Evolutionary conservation across 345 rosid genomes (phyloP).

Genomic region (Hibiscus syriacus): DNA sequence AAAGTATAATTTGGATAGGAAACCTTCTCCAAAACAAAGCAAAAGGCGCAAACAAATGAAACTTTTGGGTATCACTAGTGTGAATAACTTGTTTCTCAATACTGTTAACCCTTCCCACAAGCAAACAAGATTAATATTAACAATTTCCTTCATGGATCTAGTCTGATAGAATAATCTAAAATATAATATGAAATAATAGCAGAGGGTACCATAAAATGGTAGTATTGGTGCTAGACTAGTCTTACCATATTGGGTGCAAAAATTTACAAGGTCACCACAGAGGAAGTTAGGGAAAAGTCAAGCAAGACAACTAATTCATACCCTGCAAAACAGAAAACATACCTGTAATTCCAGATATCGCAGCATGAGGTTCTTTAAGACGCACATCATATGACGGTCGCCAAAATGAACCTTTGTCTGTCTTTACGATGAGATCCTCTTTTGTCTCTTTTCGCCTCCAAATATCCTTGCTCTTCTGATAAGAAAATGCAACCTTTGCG

Average conservation of each 20-base stretch:
- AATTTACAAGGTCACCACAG: not conserved
- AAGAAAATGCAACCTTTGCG: conserved; percentile 78
- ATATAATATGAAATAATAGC: not conserved
- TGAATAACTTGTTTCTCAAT: not conserved
- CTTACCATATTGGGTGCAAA: not conserved
- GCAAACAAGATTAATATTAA: not conserved
- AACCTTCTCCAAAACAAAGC: not conserved
- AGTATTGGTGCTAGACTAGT: no score
- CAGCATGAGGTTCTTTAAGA: conserved; percentile 66
- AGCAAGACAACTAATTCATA: not conserved
- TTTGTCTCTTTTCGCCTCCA: conserved; percentile 56
- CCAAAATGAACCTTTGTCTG: conserved; percentile 34
- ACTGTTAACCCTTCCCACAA: not conserved
- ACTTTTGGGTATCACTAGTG: not conserved
- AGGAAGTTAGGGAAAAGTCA: not conserved
- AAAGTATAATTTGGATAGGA: not conserved
- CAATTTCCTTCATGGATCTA: no score
- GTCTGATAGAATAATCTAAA: no score
- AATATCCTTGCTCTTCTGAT: conserved; percentile 51
- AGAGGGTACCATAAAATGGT: no score
- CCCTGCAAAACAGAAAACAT: conserved; percentile 6
- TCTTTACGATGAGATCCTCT: conserved; percentile 27
- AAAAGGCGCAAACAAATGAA: not conserved
- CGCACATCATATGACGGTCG: conserved; percentile 51
- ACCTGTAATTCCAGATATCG: conserved; percentile 72